phyloP scores from a whole-genome alignment of 2,329 filamentous ascomycete species.

The Aureobasidium sp. region DNA sequence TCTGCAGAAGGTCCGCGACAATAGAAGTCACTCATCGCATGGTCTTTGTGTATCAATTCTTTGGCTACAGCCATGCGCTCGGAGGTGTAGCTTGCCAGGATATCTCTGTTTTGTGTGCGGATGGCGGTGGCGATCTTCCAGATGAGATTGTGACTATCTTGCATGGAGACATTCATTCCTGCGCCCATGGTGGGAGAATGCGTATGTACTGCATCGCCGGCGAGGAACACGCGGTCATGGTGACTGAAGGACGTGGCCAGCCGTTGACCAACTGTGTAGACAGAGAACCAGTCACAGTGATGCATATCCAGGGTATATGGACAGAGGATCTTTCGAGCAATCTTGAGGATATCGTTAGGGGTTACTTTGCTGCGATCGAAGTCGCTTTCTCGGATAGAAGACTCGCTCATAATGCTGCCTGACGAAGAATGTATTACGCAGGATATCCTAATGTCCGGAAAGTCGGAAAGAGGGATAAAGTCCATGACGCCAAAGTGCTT shows the following conservation, averaged over 20 bases:
- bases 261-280: conserved; percentile 43
- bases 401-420: conserved; percentile 59
- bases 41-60: conserved; percentile 38
- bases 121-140: conserved; percentile 38
- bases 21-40: conserved; percentile 13
- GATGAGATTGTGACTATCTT: conserved; percentile 36
- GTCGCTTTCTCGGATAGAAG: neutral
- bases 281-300: conserved; percentile 43
- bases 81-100: conserved; percentile 34
- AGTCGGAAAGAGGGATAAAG: conserved; percentile 22
- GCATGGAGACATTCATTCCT: conserved; percentile 39
- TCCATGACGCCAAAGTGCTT: conserved; percentile 26
- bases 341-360: conserved; percentile 25
- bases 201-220: conserved; percentile 34
- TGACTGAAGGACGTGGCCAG: conserved; percentile 40
- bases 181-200: conserved; percentile 38
- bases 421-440: conserved; percentile 62
- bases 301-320: conserved; percentile 40
- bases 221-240: conserved; percentile 38
- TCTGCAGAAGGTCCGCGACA: neutral
- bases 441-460: conserved; percentile 67
- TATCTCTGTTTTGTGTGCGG: conserved; percentile 30
- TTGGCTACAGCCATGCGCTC: conserved; percentile 37
- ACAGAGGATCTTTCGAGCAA: conserved; percentile 30
- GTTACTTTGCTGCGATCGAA: conserved; percentile 42